Conservation (phyloP, 1,139 yeast species). For the Diutina neorugosa region DNA sequence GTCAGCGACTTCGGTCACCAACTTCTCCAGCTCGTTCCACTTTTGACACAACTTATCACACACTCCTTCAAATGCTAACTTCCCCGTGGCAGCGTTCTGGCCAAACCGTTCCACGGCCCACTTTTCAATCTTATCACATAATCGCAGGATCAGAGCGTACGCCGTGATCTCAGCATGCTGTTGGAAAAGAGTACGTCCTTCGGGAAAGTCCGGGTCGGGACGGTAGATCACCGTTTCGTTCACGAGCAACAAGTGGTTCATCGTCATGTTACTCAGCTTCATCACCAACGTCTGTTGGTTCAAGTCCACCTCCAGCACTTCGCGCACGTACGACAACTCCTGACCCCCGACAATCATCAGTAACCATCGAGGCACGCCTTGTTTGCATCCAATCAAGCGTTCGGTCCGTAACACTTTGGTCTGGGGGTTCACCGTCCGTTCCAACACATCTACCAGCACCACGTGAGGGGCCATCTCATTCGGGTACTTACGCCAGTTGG, state of each 20-base stretch:
- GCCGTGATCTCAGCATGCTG: conserved; percentile 90
- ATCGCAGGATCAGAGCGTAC: conserved; percentile 51
- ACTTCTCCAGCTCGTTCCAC: conserved; percentile 36
- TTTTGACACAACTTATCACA: conserved; percentile 40
- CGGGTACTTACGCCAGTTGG: conserved; percentile 95
- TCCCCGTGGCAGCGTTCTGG: conserved; percentile 78
- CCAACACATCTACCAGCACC: conserved; percentile 82
- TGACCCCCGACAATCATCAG: conserved; percentile 61
- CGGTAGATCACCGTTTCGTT: conserved; percentile 73
- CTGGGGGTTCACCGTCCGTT: conserved; percentile 50
- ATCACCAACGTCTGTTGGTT: conserved; percentile 50
- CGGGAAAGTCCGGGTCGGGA: conserved; percentile 45
- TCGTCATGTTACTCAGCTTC: conserved; percentile 82
- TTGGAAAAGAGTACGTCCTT: conserved; percentile 44
- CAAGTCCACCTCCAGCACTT: conserved; percentile 77
- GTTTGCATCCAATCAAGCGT: conserved; percentile 81
- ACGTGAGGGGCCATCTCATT: conserved; percentile 88
- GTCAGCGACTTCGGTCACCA: conserved; percentile 23
- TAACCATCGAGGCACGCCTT: conserved; percentile 79
- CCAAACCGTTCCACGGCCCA: conserved; percentile 86
- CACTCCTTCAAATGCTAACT: conserved; percentile 74
- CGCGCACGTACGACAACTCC: conserved; percentile 72
- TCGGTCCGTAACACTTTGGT: conserved; percentile 63
- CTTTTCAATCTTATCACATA: conserved; percentile 79
- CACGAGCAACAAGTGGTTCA: conserved; percentile 64